Evolutionary conservation across 306 rosid genomes (phyloP).

Genomic region (Gleditsia sinensis): DNA sequence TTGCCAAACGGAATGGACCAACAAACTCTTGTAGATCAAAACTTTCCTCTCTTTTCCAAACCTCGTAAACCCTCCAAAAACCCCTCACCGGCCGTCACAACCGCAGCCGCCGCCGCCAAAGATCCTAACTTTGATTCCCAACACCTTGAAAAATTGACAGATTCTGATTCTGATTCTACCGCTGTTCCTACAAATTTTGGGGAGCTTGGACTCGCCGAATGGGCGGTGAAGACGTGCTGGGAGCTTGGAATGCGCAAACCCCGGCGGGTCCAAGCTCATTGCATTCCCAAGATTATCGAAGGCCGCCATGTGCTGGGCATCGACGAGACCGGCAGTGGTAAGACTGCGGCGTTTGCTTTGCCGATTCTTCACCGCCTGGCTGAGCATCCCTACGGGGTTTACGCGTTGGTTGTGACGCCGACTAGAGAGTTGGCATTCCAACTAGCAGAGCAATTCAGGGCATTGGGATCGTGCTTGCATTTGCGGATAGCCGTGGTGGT

Average conservation of each 20-base stretch:
- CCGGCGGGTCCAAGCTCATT: slow-evolving; percentile 64
- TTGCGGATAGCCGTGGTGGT: slow-evolving; percentile 72
- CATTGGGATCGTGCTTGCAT: slow-evolving; percentile 67
- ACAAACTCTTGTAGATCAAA: slow-evolving; percentile 16
- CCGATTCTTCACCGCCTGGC: slow-evolving; percentile 81
- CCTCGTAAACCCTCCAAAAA: slow-evolving; percentile 27
- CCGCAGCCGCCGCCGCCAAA: neutral
- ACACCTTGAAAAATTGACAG: slow-evolving; percentile 27
- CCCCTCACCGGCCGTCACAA: neutral
- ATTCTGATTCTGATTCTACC: slow-evolving; percentile 1
- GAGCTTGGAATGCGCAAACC: slow-evolving; percentile 75
- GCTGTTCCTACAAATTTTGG: slow-evolving; percentile 41
- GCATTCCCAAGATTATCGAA: slow-evolving; percentile 72
- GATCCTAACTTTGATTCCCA: neutral
- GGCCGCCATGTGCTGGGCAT: slow-evolving; percentile 82
- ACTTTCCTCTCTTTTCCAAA: slow-evolving; percentile 59
- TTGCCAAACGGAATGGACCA: slow-evolving; percentile 32
- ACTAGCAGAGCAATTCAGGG: slow-evolving; percentile 78
- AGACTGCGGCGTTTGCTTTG: slow-evolving; percentile 93
- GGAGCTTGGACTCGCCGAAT: slow-evolving; percentile 69
- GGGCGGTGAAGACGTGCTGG: slow-evolving; percentile 64
- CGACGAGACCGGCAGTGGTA: slow-evolving; percentile 86
- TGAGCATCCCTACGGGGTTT: slow-evolving; percentile 71
- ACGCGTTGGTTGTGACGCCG: slow-evolving; percentile 78
- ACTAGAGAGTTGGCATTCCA: slow-evolving; percentile 86